These are phyloP conservation scores for Alternaria postmessia DNA, from an alignment of 2,329 filamentous ascomycete genomes.

Conservation along the genomic window DNA sequence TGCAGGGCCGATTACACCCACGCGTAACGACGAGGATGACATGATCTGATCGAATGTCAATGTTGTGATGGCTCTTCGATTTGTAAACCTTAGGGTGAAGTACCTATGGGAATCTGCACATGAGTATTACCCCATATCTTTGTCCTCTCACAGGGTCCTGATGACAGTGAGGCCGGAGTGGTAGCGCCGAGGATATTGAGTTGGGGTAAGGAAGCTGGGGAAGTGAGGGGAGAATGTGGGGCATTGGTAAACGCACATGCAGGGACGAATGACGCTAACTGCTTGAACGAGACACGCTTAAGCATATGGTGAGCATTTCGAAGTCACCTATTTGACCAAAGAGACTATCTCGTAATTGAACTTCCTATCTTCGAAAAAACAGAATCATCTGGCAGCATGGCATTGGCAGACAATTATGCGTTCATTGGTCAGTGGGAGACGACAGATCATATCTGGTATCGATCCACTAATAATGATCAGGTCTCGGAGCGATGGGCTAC, in stretches of 20 bases:
- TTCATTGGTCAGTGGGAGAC: slow-evolving; percentile 35
- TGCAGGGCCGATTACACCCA: slow-evolving; percentile 46
- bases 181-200: background rate
- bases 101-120: background rate
- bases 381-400: slow-evolving; percentile 20
- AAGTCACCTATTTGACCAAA: background rate
- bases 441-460: background rate
- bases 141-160: background rate
- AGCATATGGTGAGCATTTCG: background rate
- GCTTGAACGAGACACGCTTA: background rate
- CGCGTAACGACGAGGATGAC: slow-evolving; percentile 17
- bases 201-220: slow-evolving; percentile 31
- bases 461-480: slow-evolving; percentile 14
- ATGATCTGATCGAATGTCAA: background rate
- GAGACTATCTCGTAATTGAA: background rate
- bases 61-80: background rate
- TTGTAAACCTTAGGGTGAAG: background rate
- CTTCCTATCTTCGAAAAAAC: background rate
- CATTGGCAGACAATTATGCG: slow-evolving; percentile 41
- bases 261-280: background rate
- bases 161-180: background rate
- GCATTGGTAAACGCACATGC: slow-evolving; percentile 19
- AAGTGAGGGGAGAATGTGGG: slow-evolving; percentile 44
- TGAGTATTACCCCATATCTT: background rate
- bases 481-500: slow-evolving; percentile 48